phyloP scores from a whole-genome alignment of 202 grass and related monocot species.

The Cymbopogon flexuosus region DNA sequence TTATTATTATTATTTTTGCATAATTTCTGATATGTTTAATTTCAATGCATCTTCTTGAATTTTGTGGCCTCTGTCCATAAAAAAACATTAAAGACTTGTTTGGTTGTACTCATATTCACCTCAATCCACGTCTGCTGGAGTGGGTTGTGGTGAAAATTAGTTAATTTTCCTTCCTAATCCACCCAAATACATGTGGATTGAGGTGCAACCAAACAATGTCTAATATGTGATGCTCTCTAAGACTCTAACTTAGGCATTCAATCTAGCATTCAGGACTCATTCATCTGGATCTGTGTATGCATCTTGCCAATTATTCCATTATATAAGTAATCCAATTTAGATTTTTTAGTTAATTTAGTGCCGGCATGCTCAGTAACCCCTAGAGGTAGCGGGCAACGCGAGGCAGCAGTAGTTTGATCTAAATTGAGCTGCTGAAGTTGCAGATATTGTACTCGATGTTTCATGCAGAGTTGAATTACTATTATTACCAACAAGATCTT shows the following conservation, averaged over 20 bases:
- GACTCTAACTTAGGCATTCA: neutral
- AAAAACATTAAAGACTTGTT: neutral
- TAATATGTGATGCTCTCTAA: neutral
- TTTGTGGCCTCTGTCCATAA: neutral
- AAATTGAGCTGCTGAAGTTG: neutral
- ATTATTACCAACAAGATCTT: too few relatives aligned
- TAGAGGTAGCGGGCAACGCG: too few relatives aligned
- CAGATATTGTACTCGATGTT: too few relatives aligned
- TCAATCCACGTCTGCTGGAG: neutral
- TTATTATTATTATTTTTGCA: too few relatives aligned
- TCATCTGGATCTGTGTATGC: neutral
- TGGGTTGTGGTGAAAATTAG: neutral
- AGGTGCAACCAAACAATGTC: neutral
- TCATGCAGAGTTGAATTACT: too few relatives aligned
- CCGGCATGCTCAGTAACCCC: too few relatives aligned
- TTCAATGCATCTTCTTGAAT: neutral
- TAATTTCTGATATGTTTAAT: neutral
- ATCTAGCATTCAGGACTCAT: neutral
- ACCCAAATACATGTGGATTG: neutral
- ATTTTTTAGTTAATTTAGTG: too few relatives aligned
- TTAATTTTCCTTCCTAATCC: neutral
- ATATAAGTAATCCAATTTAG: neutral
- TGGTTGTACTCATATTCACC: neutral
- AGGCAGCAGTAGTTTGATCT: neutral
- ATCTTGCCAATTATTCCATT: neutral